Conservation (phyloP, 73 alveolate genomes). For the Tetrahymena elliotti region DNA sequence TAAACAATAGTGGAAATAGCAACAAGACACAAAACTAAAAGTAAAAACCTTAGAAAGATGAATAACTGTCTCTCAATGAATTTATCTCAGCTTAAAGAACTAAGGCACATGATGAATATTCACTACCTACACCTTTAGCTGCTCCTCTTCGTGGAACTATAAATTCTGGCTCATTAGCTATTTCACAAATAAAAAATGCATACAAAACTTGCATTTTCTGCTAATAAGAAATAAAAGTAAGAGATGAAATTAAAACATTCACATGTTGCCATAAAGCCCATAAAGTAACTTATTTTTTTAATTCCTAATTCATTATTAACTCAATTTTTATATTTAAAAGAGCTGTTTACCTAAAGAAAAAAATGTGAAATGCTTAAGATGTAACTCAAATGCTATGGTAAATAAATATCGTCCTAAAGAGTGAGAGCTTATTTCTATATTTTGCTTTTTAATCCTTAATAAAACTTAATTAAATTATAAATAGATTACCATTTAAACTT, state of each 20-base stretch:
- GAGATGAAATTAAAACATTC: not conserved
- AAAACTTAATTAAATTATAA: too few relatives aligned
- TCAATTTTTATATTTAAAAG: not conserved
- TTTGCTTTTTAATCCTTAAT: too few relatives aligned
- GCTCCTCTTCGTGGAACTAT: not conserved
- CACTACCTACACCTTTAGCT: not conserved
- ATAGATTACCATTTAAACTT: too few relatives aligned
- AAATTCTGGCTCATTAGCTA: not conserved
- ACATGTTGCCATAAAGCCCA: not conserved
- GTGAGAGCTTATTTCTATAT: not conserved
- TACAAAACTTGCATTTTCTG: not conserved
- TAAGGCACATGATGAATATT: not conserved
- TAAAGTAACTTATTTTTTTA: not conserved
- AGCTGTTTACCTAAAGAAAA: not conserved
- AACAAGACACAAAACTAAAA: not conserved
- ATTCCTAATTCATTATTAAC: not conserved
- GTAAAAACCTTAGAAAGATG: not conserved
- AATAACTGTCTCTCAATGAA: not conserved
- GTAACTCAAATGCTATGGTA: not conserved
- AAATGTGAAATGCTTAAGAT: not conserved
- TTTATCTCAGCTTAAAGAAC: not conserved
- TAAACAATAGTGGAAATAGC: not conserved
- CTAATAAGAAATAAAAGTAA: not conserved
- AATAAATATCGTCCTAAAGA: not conserved
- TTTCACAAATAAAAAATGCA: not conserved